A percentile compares a stretch with the other conserved stretches of the same genome.
Evolutionary conservation across 2,329 filamentous ascomycete genomes (phyloP).

Genomic region (Parafenestella ontariensis): DNA sequence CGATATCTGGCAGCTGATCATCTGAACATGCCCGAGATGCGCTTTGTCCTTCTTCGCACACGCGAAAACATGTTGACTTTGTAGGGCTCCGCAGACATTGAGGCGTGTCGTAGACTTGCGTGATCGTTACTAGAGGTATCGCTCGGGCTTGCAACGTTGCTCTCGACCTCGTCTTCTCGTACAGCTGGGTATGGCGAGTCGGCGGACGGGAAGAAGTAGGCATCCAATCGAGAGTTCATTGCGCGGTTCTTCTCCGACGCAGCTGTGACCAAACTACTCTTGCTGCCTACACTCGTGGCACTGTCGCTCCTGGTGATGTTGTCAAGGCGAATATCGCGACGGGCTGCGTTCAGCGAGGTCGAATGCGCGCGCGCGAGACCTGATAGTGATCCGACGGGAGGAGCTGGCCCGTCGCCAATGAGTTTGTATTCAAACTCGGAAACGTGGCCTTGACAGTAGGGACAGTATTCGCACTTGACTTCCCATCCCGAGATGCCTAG

Average conservation of each 20-base stretch:
- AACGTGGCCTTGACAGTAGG: slow-evolving; percentile 54
- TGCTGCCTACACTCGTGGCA: slow-evolving; percentile 43
- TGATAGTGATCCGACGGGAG: slow-evolving; percentile 47
- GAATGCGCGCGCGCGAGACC: slow-evolving; percentile 51
- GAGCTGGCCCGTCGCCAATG: slow-evolving; percentile 50
- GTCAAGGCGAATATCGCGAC: slow-evolving; percentile 48
- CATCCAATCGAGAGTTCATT: slow-evolving; percentile 49
- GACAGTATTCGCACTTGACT: slow-evolving; percentile 55
- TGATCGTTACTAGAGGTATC: slow-evolving; percentile 46
- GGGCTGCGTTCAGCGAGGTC: slow-evolving; percentile 45
- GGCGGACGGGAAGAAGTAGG: slow-evolving; percentile 45
- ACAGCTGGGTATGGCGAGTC: slow-evolving; percentile 35
- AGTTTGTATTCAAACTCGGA: slow-evolving; percentile 55
- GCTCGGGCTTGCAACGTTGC: slow-evolving; percentile 37
- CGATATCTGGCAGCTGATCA: slow-evolving; percentile 19
- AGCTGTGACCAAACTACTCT: slow-evolving; percentile 42
- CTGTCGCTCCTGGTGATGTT: slow-evolving; percentile 47
- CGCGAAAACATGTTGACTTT: slow-evolving; percentile 44
- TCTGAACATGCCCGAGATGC: slow-evolving; percentile 48
- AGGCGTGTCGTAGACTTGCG: slow-evolving; percentile 37
- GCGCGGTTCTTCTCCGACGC: slow-evolving; percentile 50
- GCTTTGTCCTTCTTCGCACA: slow-evolving; percentile 46
- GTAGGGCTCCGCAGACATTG: slow-evolving; percentile 36
- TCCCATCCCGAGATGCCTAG: slow-evolving; percentile 59
- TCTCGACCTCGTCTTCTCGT: slow-evolving; percentile 42